Evolutionary conservation across 2,329 filamentous ascomycete species (phyloP).

Genomic region (Seiridium unicorne): DNA sequence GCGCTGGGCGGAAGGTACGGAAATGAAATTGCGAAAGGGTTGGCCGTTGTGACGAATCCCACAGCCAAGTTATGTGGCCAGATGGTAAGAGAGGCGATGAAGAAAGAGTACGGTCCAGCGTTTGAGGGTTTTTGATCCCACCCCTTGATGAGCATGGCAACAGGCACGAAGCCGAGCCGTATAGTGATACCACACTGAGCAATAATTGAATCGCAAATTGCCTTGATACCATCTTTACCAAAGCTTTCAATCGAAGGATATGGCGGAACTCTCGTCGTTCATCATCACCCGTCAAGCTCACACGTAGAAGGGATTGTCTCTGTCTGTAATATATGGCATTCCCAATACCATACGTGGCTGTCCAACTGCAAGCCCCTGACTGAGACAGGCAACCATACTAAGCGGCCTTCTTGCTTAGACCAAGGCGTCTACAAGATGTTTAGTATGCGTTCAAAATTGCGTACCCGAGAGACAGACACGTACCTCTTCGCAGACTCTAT

Average conservation of each 20-base stretch:
- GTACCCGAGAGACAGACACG: neutral
- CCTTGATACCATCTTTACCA: too few species aligned
- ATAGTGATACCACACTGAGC: too few species aligned
- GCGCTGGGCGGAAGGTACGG: constrained; percentile 64
- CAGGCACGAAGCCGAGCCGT: neutral
- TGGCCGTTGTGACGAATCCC: constrained; percentile 65
- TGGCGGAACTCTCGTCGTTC: too few species aligned
- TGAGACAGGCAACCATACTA: neutral
- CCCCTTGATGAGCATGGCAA: neutral
- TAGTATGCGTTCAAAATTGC: neutral
- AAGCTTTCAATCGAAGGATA: too few species aligned
- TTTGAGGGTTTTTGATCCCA: constrained; percentile 33
- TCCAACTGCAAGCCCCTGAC: neutral
- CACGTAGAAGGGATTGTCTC: too few species aligned
- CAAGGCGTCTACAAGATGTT: constrained; percentile 5
- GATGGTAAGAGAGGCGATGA: constrained; percentile 69
- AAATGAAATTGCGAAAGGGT: constrained; percentile 61
- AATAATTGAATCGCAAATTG: too few species aligned
- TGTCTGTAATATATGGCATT: too few species aligned
- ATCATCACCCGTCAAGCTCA: too few species aligned
- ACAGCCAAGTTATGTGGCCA: constrained; percentile 68
- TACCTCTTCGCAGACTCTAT: constrained; percentile 46
- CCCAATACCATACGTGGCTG: too few species aligned
- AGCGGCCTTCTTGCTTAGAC: neutral
- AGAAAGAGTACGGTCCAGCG: constrained; percentile 61